phyloP scores from a whole-genome alignment of 805 yeast species.

The Monosporozyma siamensis region DNA sequence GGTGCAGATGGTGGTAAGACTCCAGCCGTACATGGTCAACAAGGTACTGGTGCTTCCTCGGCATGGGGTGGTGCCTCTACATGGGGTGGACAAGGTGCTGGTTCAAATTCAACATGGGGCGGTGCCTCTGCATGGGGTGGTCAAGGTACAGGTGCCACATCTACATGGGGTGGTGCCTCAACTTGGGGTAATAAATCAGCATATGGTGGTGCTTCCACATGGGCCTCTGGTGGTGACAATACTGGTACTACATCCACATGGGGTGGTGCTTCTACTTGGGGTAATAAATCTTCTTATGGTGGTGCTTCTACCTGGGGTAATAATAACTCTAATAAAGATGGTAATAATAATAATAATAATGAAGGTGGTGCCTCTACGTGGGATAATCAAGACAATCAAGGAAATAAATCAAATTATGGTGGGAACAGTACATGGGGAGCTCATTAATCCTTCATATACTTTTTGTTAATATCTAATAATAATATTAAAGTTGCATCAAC shows the following conservation, averaged over 20 bases:
- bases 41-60: conserved; percentile 29
- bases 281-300: conserved; percentile 27
- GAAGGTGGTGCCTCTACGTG: conserved; percentile 37
- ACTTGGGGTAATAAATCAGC: conserved; percentile 31
- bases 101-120: conserved; percentile 38
- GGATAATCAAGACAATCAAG: conserved; percentile 26
- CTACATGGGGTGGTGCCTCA: conserved; percentile 34
- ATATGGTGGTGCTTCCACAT: conserved; percentile 44
- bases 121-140: conserved; percentile 38
- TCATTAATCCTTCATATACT: conserved; percentile 7
- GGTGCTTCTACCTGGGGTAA: conserved; percentile 36
- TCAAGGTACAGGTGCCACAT: conserved; percentile 30
- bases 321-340: conserved; percentile 7
- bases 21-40: conserved; percentile 27
- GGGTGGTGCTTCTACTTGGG: conserved; percentile 38
- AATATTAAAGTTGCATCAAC: neutral
- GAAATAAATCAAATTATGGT: conserved; percentile 21
- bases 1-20: conserved; percentile 43
- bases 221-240: conserved; percentile 33
- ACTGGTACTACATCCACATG: conserved; percentile 42
- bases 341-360: conserved; percentile 8
- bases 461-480: neutral
- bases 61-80: conserved; percentile 41
- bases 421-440: conserved; percentile 30
- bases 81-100: conserved; percentile 33